Conservation (phyloP, 2,329 filamentous ascomycete species). For the Cercospora sesami region DNA sequence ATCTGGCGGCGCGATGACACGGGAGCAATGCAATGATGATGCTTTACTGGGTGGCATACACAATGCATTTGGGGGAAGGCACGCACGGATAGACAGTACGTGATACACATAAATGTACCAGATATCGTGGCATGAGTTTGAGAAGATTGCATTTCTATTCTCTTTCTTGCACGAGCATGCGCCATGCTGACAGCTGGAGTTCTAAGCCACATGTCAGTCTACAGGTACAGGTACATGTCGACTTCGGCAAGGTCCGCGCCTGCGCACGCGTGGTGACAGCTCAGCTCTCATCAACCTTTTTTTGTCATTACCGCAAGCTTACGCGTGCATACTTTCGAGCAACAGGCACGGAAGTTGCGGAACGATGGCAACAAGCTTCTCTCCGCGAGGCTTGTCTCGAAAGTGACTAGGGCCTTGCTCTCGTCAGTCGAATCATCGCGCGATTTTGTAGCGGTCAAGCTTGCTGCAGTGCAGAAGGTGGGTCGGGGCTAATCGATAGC, state of each 20-base stretch:
- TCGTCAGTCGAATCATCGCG: background rate
- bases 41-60: background rate
- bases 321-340: background rate
- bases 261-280: background rate
- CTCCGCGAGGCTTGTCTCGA: conserved; percentile 13
- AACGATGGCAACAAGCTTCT: conserved; percentile 13
- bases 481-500: background rate
- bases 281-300: background rate
- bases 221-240: too few relatives aligned
- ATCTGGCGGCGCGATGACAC: background rate
- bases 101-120: background rate
- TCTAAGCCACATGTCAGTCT: background rate
- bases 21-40: background rate
- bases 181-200: background rate
- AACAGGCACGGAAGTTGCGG: conserved; percentile 4
- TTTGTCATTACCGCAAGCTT: background rate
- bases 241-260: background rate
- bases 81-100: conserved; percentile 7
- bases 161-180: too few relatives aligned
- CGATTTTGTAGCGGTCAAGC: conserved; percentile 3
- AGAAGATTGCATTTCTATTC: too few relatives aligned
- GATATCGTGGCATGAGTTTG: background rate
- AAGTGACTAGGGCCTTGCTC: background rate
- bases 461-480: background rate
- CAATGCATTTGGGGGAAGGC: background rate